These are phyloP conservation scores for Pestalotiopsis sp. DNA, from an alignment of 2,329 filamentous ascomycete genomes.

Conservation along the genomic window DNA sequence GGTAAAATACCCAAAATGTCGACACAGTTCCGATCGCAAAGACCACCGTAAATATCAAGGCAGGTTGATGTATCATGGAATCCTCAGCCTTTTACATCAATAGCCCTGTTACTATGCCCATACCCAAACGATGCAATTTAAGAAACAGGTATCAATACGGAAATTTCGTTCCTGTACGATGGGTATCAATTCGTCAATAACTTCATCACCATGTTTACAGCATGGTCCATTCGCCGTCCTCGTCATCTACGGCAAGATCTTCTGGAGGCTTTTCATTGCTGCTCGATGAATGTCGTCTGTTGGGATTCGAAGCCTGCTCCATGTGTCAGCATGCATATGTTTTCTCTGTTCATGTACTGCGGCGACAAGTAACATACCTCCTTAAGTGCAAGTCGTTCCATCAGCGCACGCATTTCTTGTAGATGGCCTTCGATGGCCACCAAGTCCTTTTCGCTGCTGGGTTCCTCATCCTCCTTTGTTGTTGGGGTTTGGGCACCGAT, in stretches of 20 bases:
- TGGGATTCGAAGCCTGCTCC: slow-evolving; percentile 6
- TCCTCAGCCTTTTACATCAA: no score
- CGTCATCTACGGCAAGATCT: slow-evolving; percentile 1
- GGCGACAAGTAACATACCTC: slow-evolving; percentile 10
- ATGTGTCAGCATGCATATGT: neutral
- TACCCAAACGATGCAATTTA: no score
- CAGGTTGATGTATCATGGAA: no score
- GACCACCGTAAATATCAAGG: no score
- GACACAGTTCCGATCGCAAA: no score
- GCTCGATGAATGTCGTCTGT: slow-evolving; percentile 4
- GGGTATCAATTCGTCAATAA: neutral
- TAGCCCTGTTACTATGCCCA: no score
- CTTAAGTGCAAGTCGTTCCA: slow-evolving; percentile 19
- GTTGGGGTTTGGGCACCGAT: slow-evolving; percentile 3
- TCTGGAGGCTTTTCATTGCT: neutral
- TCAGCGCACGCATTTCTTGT: slow-evolving; percentile 19
- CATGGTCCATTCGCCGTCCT: slow-evolving; percentile 14
- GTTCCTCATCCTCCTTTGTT: slow-evolving; percentile 4
- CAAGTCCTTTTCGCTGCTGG: slow-evolving; percentile 2
- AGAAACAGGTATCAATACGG: no score
- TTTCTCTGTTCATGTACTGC: neutral
- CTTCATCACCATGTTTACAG: neutral
- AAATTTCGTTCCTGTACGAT: slow-evolving; percentile 10
- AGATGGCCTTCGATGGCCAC: slow-evolving; percentile 18
- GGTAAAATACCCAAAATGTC: no score